phyloP scores from a whole-genome alignment of 2,329 filamentous ascomycete species.

The Beauveria asiatica region DNA sequence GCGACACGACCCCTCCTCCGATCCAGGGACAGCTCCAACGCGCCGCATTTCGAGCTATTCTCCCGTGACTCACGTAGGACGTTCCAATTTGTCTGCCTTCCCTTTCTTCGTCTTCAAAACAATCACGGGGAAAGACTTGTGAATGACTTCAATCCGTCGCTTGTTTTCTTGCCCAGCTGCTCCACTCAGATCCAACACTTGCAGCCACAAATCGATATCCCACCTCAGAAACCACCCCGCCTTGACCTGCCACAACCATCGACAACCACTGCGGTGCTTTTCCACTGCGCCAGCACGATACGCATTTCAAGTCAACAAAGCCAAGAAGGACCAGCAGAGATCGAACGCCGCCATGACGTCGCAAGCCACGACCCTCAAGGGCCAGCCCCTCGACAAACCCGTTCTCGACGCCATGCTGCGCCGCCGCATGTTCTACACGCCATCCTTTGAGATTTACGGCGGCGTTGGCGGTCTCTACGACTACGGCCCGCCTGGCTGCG shows the following conservation, averaged over 20 bases:
- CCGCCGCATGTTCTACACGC: constrained; percentile 88
- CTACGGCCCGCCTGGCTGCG: constrained; percentile 83
- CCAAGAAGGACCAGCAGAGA: constrained; percentile 20
- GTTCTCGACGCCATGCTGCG: constrained; percentile 78
- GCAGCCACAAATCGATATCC: constrained; percentile 3
- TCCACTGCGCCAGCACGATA: constrained; percentile 22
- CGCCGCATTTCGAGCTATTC: background rate
- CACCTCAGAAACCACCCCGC: constrained; percentile 7
- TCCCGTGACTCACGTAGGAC: constrained; percentile 6
- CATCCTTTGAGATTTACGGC: constrained; percentile 91
- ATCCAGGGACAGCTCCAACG: background rate
- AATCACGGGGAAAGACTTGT: background rate
- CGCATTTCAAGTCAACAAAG: constrained; percentile 21
- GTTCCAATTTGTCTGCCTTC: background rate
- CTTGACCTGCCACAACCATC: background rate
- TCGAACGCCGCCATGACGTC: constrained; percentile 33
- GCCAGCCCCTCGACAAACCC: constrained; percentile 78
- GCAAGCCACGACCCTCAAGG: constrained; percentile 68
- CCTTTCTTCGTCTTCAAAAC: background rate
- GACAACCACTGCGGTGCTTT: constrained; percentile 19
- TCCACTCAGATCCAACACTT: constrained; percentile 1
- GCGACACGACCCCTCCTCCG: constrained; percentile 5
- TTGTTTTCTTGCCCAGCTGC: background rate
- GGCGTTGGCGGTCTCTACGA: constrained; percentile 86
- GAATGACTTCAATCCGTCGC: constrained; percentile 5